Evolutionary conservation across 768 basidiomycete species (phyloP), one percentile per base, ranked within the genome.

Genomic region (Amanita rimosa): DNA sequence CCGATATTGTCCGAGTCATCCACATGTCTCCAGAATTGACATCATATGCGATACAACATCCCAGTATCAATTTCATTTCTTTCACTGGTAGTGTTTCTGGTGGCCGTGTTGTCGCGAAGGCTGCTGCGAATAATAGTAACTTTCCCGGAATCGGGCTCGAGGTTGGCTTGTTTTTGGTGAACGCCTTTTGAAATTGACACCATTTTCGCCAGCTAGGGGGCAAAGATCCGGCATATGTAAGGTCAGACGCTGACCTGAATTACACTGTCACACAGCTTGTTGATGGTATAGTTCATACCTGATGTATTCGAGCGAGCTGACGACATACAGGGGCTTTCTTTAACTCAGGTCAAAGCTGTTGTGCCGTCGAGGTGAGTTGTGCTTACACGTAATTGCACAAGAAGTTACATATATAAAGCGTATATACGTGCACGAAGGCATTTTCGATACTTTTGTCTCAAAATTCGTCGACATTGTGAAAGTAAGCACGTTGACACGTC

Each of bases 291-390:
- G 55, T 13, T 11, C 13, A n/a, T 24, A 1, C 22, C 6, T 31
- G 4, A 33, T 14, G 45, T 17, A 22, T 8, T 2, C n/a, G 31
- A n/a, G 14, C 16, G 38, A 26, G 37, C 7, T 2, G 3, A 10
- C 9, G 10, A 37, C 31, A 17, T 35, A 1, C 56, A 91, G 88
- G 91, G 33, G 84, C 91, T 3, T 83, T 94, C 67, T 99, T 92
- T 73, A 98, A 98, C 65, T 93, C 94, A 13, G 96, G 96, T 1
- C 96, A 99, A 66, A 94, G 91, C 54, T 98, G 95, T 64, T 97
- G 95, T 60, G 81, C 86, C 0, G 71, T 98, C 52, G 96, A 99
- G 72, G 87, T 85, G 52, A 13, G 58, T 4, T 31, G 21, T 26
- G 16, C 21, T 29, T 36, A 29, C n/a, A 29, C 13, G 17, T 17